Base-by-base conservation (phyloP, 1,139 yeast genomes). In the Geotrichum klebahnii region DNA sequence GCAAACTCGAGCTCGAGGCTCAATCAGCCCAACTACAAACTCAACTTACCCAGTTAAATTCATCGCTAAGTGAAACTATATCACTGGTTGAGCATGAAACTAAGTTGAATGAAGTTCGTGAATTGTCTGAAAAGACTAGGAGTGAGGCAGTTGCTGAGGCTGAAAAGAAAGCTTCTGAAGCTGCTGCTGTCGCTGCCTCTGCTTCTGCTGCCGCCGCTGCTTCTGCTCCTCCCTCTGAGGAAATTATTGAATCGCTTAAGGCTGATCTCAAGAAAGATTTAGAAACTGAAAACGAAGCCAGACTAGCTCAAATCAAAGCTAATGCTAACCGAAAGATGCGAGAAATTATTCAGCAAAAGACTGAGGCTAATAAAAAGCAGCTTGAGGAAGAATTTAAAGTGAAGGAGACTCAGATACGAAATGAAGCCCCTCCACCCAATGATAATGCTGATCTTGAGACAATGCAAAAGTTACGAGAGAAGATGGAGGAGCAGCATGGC, bases 1-100 rank as follows among this genome's bases (percentile, higher is more conserved):
- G 41, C 36, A 9, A 52, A 35, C 12, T 26, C 29, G 33, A 48
- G 38, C 54, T 56, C 28, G 53, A 55, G 33, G 41, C 34, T 8
- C 23, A 31, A 17, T 14, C 31, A 19, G 23, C 44, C 6, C 54
- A 42, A 12, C 34, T 48, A 19, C 52, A 52, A 42, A 26, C 39
- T 34, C 50, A 55, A 33, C 51, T 50, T 5, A 34, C 44, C 8
- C 43, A 43, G 20, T 29, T 52, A 12, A 36, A 32, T 17, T 43
- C 26, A 17, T 14, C 42, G n/a, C 23, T 12, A 29, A 12, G 38
- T 16, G 16, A 31, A 9, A 6, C 31, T 2, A 34, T 24, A 20
- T 32, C 35, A 5, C 10, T 12, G 46, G 28, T 49, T 6, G 52
- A 53, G 16, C 51, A 53, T 22, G 51, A 51, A 29, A 34, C 43